Conservation (phyloP, 345 rosid species). For the Eucalyptus sp. region DNA sequence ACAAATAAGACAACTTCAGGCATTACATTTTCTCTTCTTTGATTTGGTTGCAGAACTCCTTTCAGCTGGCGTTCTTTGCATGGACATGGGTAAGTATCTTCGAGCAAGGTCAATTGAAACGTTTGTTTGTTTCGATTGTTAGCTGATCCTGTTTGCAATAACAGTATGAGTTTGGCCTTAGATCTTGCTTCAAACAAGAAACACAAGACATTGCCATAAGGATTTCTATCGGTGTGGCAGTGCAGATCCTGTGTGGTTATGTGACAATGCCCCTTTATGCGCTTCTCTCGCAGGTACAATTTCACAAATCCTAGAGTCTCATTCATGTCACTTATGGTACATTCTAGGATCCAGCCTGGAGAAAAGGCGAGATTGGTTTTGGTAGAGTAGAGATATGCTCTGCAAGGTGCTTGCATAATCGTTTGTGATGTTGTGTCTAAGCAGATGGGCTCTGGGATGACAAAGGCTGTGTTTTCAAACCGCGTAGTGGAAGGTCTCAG, state of each 20-base stretch:
- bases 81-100: conserved; percentile 11
- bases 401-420: neutral
- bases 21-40: neutral
- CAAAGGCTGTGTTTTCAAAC: neutral
- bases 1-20: neutral
- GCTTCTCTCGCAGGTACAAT: conserved; percentile 10
- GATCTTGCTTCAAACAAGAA: conserved; percentile 13
- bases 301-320: neutral
- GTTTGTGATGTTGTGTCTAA: neutral
- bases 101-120: neutral
- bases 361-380: neutral
- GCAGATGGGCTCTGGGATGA: conserved; percentile 15
- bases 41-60: conserved; percentile 13
- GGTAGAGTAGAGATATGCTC: neutral
- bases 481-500: conserved; percentile 1
- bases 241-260: conserved; percentile 17
- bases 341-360: neutral
- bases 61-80: conserved; percentile 17
- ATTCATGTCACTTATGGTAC: neutral
- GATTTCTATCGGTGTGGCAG: neutral
- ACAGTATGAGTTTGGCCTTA: conserved; percentile 12
- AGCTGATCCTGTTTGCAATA: neutral
- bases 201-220: conserved; percentile 2
- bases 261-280: conserved; percentile 16
- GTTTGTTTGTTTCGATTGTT: neutral